Conservation (phyloP, 169 alveolate species). For the Plasmodium adleri region DNA sequence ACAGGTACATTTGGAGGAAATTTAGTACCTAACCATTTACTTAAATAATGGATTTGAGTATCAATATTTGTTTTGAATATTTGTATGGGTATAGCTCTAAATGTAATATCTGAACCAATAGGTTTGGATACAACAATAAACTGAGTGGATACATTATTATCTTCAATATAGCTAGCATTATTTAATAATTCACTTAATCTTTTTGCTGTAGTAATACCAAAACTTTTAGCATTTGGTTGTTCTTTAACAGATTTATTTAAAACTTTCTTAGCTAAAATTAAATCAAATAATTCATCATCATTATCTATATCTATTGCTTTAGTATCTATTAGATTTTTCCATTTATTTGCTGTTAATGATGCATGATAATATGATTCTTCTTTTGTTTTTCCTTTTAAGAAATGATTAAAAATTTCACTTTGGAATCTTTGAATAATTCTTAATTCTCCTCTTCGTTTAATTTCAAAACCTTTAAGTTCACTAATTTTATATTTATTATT, state of each 20-base stretch:
- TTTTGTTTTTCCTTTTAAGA: conserved; percentile 93
- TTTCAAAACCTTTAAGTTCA: conserved; percentile 97
- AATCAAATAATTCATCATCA: conserved; percentile 94
- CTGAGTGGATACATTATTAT: conserved; percentile 89
- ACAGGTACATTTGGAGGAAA: conserved; percentile 88
- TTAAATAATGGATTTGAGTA: conserved; percentile 83
- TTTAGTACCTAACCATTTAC: conserved; percentile 89
- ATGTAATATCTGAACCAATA: conserved; percentile 94
- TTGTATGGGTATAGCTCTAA: conserved; percentile 96
- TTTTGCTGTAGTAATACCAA: conserved; percentile 95
- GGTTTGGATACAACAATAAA: conserved; percentile 95
- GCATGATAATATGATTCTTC: conserved; percentile 96
- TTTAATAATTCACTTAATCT: conserved; percentile 95
- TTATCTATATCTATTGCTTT: conserved; percentile 92
- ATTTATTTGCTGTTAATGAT: conserved; percentile 94
- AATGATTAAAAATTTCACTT: conserved; percentile 96
- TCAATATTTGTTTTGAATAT: conserved; percentile 91
- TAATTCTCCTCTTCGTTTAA: conserved; percentile 99
- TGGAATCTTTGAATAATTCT: conserved; percentile 96
- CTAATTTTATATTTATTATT: conserved; percentile 93
- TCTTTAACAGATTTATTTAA: conserved; percentile 92
- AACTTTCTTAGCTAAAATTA: conserved; percentile 93
- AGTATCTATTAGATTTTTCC: conserved; percentile 92
- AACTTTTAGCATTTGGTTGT: conserved; percentile 94
- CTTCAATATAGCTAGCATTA: conserved; percentile 87